These are phyloP conservation scores for Mortierella sp. DNA, from an alignment of 371 early-diverging fungal genomes.

Conservation along the genomic window DNA sequence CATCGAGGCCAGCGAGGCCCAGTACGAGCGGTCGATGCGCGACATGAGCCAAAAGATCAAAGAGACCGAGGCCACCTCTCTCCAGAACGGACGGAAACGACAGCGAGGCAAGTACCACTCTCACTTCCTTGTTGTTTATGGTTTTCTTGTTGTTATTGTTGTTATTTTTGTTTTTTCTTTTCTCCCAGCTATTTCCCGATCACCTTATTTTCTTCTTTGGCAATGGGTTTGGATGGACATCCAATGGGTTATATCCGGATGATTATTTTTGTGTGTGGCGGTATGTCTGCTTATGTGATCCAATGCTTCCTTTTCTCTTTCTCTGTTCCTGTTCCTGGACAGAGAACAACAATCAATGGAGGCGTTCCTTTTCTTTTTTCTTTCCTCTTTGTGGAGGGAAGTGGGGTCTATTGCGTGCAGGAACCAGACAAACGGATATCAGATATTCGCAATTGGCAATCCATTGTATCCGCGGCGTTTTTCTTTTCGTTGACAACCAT, in stretches of 20 bases:
- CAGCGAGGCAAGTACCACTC: constrained; percentile 58
- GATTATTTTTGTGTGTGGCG: not conserved
- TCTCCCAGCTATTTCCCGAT: constrained; percentile 1
- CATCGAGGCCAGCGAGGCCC: constrained; percentile 63
- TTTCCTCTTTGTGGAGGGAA: constrained; percentile 1
- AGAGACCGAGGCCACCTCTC: constrained; percentile 64
- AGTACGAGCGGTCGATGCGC: constrained; percentile 62
- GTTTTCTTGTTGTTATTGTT: constrained; percentile 13
- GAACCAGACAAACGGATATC: not conserved
- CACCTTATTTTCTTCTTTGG: not conserved
- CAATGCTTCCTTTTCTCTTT: not conserved
- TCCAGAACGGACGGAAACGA: constrained; percentile 62
- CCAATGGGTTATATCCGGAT: not conserved
- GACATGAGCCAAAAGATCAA: constrained; percentile 66
- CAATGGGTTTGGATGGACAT: not conserved
- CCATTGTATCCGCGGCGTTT: constrained; percentile 13
- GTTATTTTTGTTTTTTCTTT: not conserved
- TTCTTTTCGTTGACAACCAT: not conserved
- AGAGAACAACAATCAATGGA: not conserved
- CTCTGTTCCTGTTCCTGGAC: not conserved
- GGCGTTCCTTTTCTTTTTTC: constrained; percentile 1
- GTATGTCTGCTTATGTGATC: constrained; percentile 37
- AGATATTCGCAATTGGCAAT: too few species aligned
- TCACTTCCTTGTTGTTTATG: not conserved
- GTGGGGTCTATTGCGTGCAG: not conserved